Conservation (phyloP, 371 early-diverging fungal genomes). For the Capniomyces stellatus region DNA sequence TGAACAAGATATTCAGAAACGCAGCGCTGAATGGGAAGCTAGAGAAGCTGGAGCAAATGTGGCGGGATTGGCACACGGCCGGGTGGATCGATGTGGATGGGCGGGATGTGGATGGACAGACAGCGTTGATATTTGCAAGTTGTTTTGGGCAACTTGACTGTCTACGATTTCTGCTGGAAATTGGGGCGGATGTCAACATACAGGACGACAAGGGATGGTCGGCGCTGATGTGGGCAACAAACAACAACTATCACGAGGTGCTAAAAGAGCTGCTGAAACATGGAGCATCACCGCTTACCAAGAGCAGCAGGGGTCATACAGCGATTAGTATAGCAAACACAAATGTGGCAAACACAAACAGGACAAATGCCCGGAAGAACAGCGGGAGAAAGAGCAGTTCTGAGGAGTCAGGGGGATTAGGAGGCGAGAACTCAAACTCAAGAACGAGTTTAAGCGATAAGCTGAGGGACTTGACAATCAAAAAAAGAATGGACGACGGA, state of each 20-base stretch:
- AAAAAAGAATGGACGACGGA: neutral
- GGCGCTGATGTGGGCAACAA: conserved; percentile 88
- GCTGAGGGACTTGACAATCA: neutral
- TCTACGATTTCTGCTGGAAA: conserved; percentile 39
- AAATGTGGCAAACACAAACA: neutral
- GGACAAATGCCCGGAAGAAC: neutral
- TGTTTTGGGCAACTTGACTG: conserved; percentile 68
- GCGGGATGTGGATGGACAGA: conserved; percentile 62
- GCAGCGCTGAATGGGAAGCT: conserved; percentile 39
- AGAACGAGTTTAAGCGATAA: conserved; percentile 1
- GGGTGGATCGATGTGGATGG: conserved; percentile 56
- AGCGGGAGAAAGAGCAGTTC: neutral
- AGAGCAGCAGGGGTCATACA: conserved; percentile 57
- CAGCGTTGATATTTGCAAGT: conserved; percentile 67
- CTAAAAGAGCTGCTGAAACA: conserved; percentile 55
- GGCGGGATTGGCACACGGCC: conserved; percentile 28
- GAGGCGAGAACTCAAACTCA: too few species aligned
- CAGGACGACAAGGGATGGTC: conserved; percentile 86
- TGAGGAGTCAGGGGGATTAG: neutral
- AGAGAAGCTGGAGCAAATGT: conserved; percentile 25
- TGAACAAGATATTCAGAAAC: conserved; percentile 33
- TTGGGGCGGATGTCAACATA: conserved; percentile 54
- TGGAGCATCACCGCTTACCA: conserved; percentile 56
- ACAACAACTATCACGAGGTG: conserved; percentile 56
- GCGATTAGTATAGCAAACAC: conserved; percentile 50